Conservation (phyloP, 1,284 basidiomycete genomes). For the Salmacisia buchloeana region DNA sequence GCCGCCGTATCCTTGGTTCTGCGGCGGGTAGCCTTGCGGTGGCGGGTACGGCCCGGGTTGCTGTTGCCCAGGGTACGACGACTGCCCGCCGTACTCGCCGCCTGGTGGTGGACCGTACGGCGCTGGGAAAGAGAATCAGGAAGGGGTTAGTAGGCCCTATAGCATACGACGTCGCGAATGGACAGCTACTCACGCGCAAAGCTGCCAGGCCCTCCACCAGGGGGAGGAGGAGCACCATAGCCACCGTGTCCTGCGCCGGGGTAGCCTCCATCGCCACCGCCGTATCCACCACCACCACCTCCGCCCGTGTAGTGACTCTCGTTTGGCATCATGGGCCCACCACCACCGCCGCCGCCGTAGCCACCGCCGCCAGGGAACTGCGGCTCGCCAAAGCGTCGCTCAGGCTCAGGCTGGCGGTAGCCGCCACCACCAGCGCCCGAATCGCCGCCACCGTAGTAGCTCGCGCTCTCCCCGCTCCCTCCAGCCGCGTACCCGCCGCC, state of each 20-base stretch:
- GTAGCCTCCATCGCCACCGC: no score
- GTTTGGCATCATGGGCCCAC: slow-evolving; percentile 2
- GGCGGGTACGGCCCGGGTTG: background rate
- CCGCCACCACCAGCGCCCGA: background rate
- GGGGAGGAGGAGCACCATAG: no score
- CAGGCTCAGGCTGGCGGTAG: background rate
- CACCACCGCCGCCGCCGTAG: background rate
- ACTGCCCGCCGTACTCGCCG: background rate
- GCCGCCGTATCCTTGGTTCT: slow-evolving; percentile 2
- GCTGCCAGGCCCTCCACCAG: no score
- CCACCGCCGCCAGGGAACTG: no score
- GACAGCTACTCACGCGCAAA: no score
- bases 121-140: background rate
- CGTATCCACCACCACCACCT: background rate
- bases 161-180: no score
- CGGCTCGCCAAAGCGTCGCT: no score
- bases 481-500: background rate
- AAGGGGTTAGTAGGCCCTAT: background rate
- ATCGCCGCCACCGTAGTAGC: background rate
- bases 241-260: no score
- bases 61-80: slow-evolving; percentile 1
- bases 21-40: no score
- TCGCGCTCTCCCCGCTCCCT: background rate
- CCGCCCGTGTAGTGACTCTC: background rate
- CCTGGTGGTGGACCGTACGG: background rate